These are phyloP conservation scores for Candida silvicultrix DNA, from an alignment of 805 yeast genomes.

Conservation along the genomic window DNA sequence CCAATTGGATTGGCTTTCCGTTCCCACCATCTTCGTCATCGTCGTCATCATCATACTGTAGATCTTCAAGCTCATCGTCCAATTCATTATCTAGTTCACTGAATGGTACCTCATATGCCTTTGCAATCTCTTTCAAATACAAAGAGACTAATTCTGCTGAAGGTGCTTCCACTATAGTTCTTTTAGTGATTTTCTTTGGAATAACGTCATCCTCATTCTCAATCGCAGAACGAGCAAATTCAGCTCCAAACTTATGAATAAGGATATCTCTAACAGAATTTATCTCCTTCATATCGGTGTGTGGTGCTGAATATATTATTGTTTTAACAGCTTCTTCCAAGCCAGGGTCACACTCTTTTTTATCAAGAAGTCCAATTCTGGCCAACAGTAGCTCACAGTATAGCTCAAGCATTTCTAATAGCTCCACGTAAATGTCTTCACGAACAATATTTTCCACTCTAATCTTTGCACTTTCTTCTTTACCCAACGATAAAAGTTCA, in stretches of 20 bases:
- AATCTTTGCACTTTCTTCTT: constrained; percentile 77
- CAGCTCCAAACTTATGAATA: constrained; percentile 58
- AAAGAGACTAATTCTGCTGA: constrained; percentile 54
- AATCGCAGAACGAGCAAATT: constrained; percentile 43
- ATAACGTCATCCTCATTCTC: constrained; percentile 47
- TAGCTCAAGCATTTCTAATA: constrained; percentile 71
- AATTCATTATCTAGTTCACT: constrained; percentile 41
- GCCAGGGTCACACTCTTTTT: constrained; percentile 22
- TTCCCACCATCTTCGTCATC: constrained; percentile 19
- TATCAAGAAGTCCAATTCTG: constrained; percentile 53
- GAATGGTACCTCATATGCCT: constrained; percentile 70
- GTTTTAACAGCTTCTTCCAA: constrained; percentile 64
- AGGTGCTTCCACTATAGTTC: constrained; percentile 68
- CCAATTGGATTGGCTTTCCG: constrained; percentile 30
- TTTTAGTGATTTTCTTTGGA: constrained; percentile 58
- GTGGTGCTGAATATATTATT: constrained; percentile 61
- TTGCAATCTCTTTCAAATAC: constrained; percentile 75
- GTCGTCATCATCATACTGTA: constrained; percentile 28
- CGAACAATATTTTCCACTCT: constrained; percentile 80
- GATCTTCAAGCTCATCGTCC: constrained; percentile 21
- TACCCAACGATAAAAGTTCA: constrained; percentile 59
- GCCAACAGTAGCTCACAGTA: constrained; percentile 80
- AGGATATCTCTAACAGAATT: constrained; percentile 54
- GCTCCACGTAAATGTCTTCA: constrained; percentile 74
- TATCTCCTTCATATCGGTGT: constrained; percentile 74